Conservation (phyloP, 2,329 filamentous ascomycete genomes). For the Penicillium vulpinum region DNA sequence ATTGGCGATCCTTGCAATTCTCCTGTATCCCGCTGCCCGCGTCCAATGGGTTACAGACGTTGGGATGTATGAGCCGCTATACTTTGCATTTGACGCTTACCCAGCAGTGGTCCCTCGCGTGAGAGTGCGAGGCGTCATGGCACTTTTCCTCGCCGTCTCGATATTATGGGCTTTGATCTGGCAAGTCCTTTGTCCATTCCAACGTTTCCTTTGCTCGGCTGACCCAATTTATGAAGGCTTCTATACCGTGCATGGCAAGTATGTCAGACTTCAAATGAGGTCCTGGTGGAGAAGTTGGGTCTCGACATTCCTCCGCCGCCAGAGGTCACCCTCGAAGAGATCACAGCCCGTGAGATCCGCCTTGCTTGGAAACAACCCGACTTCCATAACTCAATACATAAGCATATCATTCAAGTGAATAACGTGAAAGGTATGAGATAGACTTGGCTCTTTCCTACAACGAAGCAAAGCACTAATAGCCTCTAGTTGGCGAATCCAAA, state of each 20-base stretch:
- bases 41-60: constrained; percentile 37
- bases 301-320: constrained; percentile 91
- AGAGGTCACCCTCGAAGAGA: constrained; percentile 84
- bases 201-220: constrained; percentile 2
- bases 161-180: constrained; percentile 53
- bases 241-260: constrained; percentile 84
- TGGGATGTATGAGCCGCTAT: constrained; percentile 50
- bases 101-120: constrained; percentile 48
- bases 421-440: constrained; percentile 72
- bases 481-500: constrained; percentile 76
- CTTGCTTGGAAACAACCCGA: constrained; percentile 85
- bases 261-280: constrained; percentile 83
- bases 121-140: constrained; percentile 51
- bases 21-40: constrained; percentile 21
- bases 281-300: constrained; percentile 86
- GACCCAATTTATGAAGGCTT: constrained; percentile 58
- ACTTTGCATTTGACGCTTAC: constrained; percentile 49
- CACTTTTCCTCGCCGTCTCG: constrained; percentile 48
- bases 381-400: constrained; percentile 67
- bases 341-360: constrained; percentile 81
- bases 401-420: constrained; percentile 91
- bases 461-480: constrained; percentile 13
- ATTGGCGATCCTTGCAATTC: constrained; percentile 4
- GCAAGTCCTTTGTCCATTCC: constrained; percentile 31
- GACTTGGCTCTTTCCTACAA: constrained; percentile 1